These are phyloP conservation scores for Penicillium sp. DNA, from an alignment of 2,329 filamentous ascomycete genomes.

Conservation along the genomic window DNA sequence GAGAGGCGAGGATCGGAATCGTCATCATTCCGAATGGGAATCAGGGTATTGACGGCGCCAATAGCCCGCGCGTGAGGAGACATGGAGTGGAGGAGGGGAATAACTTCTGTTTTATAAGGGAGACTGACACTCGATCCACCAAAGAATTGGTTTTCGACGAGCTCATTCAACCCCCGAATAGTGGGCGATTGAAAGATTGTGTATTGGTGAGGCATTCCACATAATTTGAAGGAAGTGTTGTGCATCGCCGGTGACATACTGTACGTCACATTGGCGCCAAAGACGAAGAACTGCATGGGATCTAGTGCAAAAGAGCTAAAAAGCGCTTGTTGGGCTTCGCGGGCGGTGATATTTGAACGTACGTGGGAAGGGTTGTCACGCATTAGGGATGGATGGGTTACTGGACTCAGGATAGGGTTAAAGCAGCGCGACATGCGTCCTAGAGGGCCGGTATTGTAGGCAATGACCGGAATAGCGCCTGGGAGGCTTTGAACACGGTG, in stretches of 20 bases:
- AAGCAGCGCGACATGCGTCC: slow-evolving; percentile 67
- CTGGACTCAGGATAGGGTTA: slow-evolving; percentile 65
- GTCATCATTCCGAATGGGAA: slow-evolving; percentile 63
- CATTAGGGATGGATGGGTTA: slow-evolving; percentile 54
- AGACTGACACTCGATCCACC: slow-evolving; percentile 71
- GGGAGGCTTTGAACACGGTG: slow-evolving; percentile 49
- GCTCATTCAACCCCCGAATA: slow-evolving; percentile 62
- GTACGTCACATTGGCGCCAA: slow-evolving; percentile 71
- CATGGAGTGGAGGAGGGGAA: slow-evolving; percentile 64
- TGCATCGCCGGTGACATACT: slow-evolving; percentile 79
- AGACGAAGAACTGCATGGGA: slow-evolving; percentile 70
- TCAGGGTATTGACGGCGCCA: slow-evolving; percentile 73
- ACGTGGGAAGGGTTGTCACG: slow-evolving; percentile 45
- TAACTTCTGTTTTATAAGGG: slow-evolving; percentile 73
- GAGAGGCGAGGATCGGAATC: slow-evolving; percentile 56
- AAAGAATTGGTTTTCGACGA: slow-evolving; percentile 67
- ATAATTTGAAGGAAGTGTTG: slow-evolving; percentile 65
- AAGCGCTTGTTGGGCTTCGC: slow-evolving; percentile 64
- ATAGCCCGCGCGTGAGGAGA: slow-evolving; percentile 74
- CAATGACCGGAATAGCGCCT: slow-evolving; percentile 56
- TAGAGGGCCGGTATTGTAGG: slow-evolving; percentile 64
- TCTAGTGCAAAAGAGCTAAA: slow-evolving; percentile 68
- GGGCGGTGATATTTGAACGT: slow-evolving; percentile 58
- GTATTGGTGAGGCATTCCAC: slow-evolving; percentile 70
- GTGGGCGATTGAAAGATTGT: slow-evolving; percentile 63